Base-by-base conservation (phyloP, 2,329 filamentous ascomycete species). In the Nothophoma quercina region DNA sequence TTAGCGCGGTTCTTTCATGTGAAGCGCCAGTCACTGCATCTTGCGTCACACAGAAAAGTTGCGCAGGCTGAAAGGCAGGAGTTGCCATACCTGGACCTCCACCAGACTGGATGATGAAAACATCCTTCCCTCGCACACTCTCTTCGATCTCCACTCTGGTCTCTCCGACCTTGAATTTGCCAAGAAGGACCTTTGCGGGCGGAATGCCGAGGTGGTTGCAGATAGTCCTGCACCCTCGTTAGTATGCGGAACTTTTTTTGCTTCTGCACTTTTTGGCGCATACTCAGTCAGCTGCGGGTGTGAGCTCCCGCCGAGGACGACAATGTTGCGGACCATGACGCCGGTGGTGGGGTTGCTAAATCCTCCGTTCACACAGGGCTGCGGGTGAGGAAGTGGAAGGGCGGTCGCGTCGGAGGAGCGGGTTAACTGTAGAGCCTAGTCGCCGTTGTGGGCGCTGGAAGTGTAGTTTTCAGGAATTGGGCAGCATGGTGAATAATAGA, bases 91-190 rank as follows among this genome's bases (percentile, higher is more conserved):
- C 64, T 68, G 89, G 90, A 59, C 91, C 92, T 64, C 91, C 91
- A 64, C 91, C 92, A 33, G 91, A 95, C 77, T 98, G 93, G 69
- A 99, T 91, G 73, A 98, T 97, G 79, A 96, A 99, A 74, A 70
- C 95, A 85, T 99, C 95, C 76, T 99, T 99, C 65, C 91, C 95
- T 66, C 95, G 89, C 43, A 99, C 95, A 12, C 92, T 96, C 77
- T 99, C 95, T 74, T 93, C 85, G 70, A 99, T 96, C 77, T 98
- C 95, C 59, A 96, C 93, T 48, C 93, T 87, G 63, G 90, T 96
- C 80, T 98, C 95, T 63, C 95, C 95, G 44, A 95, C 91, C 25
- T 92, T 91, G 80, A 99, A 99, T 79, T 97, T 97, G 71, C 83
- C 85, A 41, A 98, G 86, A 56, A 93, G 86, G 64, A 93, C 89